Evolutionary conservation across 2,329 filamentous ascomycete genomes (phyloP), one percentile per base, ranked within the genome.

Genomic region (Grosmannia huntii): DNA sequence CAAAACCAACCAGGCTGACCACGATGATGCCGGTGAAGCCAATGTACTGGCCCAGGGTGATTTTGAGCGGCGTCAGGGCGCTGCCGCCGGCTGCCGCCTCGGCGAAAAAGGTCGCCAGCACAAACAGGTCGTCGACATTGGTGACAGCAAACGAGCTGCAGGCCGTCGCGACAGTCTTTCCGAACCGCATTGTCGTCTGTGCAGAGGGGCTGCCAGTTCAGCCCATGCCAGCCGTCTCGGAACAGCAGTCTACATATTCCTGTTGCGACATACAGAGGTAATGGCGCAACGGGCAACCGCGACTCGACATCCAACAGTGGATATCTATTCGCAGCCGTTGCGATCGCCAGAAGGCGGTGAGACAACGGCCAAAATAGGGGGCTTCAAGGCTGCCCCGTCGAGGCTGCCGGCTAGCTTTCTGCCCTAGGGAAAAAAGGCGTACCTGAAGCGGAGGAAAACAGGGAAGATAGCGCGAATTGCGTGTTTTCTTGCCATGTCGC

Each of bases 91-190:
- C 65, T 11, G 68, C 60, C 6, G 68, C 63, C 56, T 71, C 69
- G 36, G 69, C 67, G 57, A 70, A 70, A 62, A 71, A 71, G 57
- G 69, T 70, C 53, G 69, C 68, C 9, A 71, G 64, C 41, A 71
- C 68, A 63, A 72, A 72, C n/a, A 68, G 57, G 63, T 71, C 68
- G 66, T 79, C 66, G 56, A 67, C 66, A 60, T 68, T 68, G 58
- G 66, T 68, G 61, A 66, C 57, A 59, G 65, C 66, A 56, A 68
- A 68, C 11, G 65, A 63, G 56, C 59, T 60, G 62, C 66, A 67
- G 33, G 66, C 66, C 16, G 64, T 65, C 16, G 63, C 66, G 41
- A 67, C 53, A n/a, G 63, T 59, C 41, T 61, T 59, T 14, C 66
- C 66, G n/a, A 55, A 21, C 3, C 38, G n/a, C 53, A 55, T 55